A percentile compares a stretch with the other conserved stretches of the same genome.
Conservation (phyloP, 2,329 filamentous ascomycete genomes). For the Paecilomyces sp. region DNA sequence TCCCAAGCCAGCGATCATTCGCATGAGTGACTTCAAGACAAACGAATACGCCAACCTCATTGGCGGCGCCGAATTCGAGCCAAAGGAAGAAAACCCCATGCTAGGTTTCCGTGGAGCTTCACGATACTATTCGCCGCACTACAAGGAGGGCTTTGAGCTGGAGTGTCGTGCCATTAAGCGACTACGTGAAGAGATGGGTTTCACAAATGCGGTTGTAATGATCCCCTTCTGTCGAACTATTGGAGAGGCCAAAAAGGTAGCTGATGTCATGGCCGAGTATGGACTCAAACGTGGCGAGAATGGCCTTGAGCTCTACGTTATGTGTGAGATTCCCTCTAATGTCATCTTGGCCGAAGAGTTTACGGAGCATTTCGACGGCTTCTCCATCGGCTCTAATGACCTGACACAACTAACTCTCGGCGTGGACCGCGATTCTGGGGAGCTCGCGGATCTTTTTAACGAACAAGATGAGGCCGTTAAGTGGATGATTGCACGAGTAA, state of each 20-base stretch:
- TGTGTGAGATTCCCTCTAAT: constrained; percentile 38
- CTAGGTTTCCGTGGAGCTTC: constrained; percentile 36
- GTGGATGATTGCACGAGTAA: constrained; percentile 31
- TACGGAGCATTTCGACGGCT: constrained; percentile 32
- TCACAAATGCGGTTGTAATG: constrained; percentile 33
- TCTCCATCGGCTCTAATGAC: constrained; percentile 38
- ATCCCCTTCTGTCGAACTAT: constrained; percentile 33
- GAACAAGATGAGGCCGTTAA: constrained; percentile 35
- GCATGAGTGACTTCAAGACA: constrained; percentile 37
- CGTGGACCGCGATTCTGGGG: constrained; percentile 31
- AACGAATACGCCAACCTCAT: constrained; percentile 36
- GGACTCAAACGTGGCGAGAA: constrained; percentile 30
- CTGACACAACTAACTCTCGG: constrained; percentile 35
- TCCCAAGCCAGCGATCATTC: constrained; percentile 32
- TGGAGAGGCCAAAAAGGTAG: constrained; percentile 26
- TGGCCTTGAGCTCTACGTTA: constrained; percentile 33
- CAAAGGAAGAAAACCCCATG: constrained; percentile 35
- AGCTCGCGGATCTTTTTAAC: constrained; percentile 30
- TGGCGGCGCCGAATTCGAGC: constrained; percentile 33
- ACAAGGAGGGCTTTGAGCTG: constrained; percentile 32
- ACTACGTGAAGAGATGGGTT: constrained; percentile 31
- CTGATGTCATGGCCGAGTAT: constrained; percentile 30
- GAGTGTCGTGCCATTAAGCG: constrained; percentile 33
- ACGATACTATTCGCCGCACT: constrained; percentile 34
- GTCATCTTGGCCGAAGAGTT: constrained; percentile 32